Conservation (phyloP, 106 monocot genomes). For the Dioscorea dumetorum region DNA sequence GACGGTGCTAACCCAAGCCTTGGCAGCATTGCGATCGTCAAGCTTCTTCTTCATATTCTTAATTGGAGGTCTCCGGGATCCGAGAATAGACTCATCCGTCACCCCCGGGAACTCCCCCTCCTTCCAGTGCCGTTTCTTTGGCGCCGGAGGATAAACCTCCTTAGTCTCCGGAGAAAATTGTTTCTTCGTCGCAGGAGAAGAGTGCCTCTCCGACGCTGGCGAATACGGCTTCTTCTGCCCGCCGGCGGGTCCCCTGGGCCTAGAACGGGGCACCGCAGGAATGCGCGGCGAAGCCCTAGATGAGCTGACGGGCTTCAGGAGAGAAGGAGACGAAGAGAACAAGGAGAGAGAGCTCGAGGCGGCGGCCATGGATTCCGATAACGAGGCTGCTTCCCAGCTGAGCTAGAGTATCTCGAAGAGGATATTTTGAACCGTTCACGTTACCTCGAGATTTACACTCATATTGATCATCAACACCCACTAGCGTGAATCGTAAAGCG, state of each 20-base stretch:
- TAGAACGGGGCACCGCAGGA: neutral
- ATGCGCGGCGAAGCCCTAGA: neutral
- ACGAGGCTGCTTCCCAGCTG: neutral
- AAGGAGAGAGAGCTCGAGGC: neutral
- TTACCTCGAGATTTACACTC: too few species aligned
- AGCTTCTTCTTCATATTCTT: constrained; percentile 77
- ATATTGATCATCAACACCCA: too few species aligned
- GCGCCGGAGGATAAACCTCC: constrained; percentile 3
- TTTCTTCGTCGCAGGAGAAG: neutral
- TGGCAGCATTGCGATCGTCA: constrained; percentile 37
- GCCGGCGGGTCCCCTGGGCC: neutral
- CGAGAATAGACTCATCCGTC: constrained; percentile 15
- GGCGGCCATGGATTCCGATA: neutral
- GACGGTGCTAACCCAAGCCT: constrained; percentile 78
- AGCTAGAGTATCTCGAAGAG: neutral
- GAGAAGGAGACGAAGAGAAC: neutral
- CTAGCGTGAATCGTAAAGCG: too few species aligned
- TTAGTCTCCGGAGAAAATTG: neutral
- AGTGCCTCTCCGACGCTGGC: neutral
- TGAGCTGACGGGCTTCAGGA: neutral
- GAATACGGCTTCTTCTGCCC: neutral
- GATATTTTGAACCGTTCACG: neutral
- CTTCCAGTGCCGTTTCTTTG: constrained; percentile 79
- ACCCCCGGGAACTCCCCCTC: constrained; percentile 75
- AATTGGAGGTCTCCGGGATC: constrained; percentile 25